A percentile compares a stretch with the other conserved stretches of the same genome.
Evolutionary conservation across 371 early-diverging fungal genomes (phyloP).

Genomic region (Dichotomocladium elegans): DNA sequence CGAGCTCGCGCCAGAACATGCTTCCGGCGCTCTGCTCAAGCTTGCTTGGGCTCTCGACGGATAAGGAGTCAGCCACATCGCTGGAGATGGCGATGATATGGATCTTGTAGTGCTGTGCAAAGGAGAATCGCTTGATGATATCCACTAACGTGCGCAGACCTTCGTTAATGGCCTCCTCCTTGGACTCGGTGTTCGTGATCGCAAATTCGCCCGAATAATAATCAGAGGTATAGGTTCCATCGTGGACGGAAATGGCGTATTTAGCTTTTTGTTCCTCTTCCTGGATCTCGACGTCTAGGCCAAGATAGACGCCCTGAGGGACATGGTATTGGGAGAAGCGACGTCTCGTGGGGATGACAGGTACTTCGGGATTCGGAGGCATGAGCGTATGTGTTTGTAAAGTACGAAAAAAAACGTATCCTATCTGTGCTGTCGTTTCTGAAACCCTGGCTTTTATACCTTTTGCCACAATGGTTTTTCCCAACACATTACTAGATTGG

Average conservation of each 20-base stretch:
- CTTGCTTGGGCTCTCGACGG: conserved; percentile 2
- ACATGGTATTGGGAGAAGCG: conserved; percentile 35
- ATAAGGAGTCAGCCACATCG: conserved; percentile 18
- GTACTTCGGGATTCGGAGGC: conserved; percentile 36
- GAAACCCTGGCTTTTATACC: too few relatives aligned
- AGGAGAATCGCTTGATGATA: conserved; percentile 36
- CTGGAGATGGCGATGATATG: conserved; percentile 43
- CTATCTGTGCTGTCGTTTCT: too few relatives aligned
- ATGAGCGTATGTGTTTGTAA: too few relatives aligned
- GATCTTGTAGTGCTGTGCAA: conserved; percentile 51
- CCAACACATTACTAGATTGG: too few relatives aligned
- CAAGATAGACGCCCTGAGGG: conserved; percentile 56
- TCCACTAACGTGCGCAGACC: conserved; percentile 33
- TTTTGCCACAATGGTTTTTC: too few relatives aligned
- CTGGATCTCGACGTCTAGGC: conserved; percentile 51
- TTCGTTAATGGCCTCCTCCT: conserved; percentile 17
- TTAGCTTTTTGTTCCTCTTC: conserved; percentile 17
- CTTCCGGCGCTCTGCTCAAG: conserved; percentile 38
- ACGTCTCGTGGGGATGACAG: conserved; percentile 21
- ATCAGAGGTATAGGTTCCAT: conserved; percentile 54
- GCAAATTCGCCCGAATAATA: conserved; percentile 34
- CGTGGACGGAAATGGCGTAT: conserved; percentile 53
- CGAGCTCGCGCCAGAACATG: conserved; percentile 70
- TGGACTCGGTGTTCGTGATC: conserved; percentile 3
- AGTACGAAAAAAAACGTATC: too few relatives aligned